Base-by-base conservation (phyloP, 345 rosid species). In the Noccaea bulbosa region DNA sequence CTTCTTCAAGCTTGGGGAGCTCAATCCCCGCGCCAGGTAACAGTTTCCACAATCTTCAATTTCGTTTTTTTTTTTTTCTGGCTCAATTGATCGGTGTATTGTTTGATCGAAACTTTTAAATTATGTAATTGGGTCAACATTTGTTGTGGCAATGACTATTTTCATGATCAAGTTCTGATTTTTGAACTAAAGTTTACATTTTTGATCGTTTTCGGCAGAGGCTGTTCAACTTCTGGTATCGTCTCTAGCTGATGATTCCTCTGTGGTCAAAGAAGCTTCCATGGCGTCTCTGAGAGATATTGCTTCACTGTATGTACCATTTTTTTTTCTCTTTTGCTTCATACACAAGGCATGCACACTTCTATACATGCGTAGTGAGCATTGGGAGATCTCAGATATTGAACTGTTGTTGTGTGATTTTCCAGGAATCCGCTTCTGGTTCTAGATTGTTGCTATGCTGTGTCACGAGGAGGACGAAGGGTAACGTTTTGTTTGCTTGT, bases 361-460 rank as follows among this genome's bases (percentile, higher is more conserved):
- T 27, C 30, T 27, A 27, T 27, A 27, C 30, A 27, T 27, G 30
- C 30, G 30, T 3, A 1, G 12, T 49, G 22, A 20, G 30, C 14
- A 22, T 70, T 59, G 11, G 11, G 27, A 3, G 52, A 52, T 71
- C 8, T 34, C 8, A 7, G 64, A 22, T 39, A 32, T 40, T 57
- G 37, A 34, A 17, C 16, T 69, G 4, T 27, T 27, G 10, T 30
- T 45, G 17, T 70, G n/a, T 57, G 56, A 1, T 54, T 53, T 67
- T 79, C 14, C 67, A 93, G 98, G 89, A 93, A 89, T 62, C 96
- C 98, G 53, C 90, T 88, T 56, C 84, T 93, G 75, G 96, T 93
- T 32, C 98, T 93, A 2, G 98, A 93, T 70, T 93, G 96, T 67
- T 91, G 94, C 74, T 88, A 80, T 9, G 74, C 91, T 67, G 86